Evolutionary conservation across 2,329 filamentous ascomycete genomes (phyloP), one percentile per base, ranked within the genome.

Genomic region (Delphinella strobiligena): DNA sequence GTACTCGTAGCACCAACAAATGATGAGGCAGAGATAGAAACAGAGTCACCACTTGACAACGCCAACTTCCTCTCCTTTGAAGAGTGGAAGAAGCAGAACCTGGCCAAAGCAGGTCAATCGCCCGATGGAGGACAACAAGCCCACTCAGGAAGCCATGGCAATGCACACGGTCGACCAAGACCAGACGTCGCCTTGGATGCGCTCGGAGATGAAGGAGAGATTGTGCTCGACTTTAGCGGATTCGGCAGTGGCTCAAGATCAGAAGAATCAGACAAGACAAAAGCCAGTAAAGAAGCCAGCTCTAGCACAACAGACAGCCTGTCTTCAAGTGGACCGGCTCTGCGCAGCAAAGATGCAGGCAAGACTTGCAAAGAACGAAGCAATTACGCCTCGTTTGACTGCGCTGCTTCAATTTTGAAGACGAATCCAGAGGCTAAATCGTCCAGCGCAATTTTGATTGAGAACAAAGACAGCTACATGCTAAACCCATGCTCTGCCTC

Each of bases 401-500:
- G 87, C 45, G 91, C 91, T 9, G 91, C 91, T 10, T 95, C 86
- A 1, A 77, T 96, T 19, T 69, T 94, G 45, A 96, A 96, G 65
- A 85, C 85, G 2, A 93, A 93, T 54, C 69, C 75, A 3, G 80
- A 88, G 46, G 82, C 84, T 40, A 93, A 91, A 59, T 93, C 91
- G 46, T 72, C 87, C 12, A 93, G 87, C 43, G 80, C 88, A 11
- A 81, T 98, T 11, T 64, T 98, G 31, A 79, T 93, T 31, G 91
- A 98, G 66, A 95, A 95, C 63, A 96, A 96, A 64, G 91, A 98
- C 61, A 89, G 85, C 48, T 98, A 98, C 61, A 94, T 98, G 86
- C 72, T 96, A 34, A 84, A 95, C 48, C 84, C 89, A 56, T 98
- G 91, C 61, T 78, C 79, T 4, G 78, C 78, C 15, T 68, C 80